These are phyloP conservation scores for Drosera spatulata DNA, from an alignment of 179 eudicot genomes.

Conservation along the genomic window DNA sequence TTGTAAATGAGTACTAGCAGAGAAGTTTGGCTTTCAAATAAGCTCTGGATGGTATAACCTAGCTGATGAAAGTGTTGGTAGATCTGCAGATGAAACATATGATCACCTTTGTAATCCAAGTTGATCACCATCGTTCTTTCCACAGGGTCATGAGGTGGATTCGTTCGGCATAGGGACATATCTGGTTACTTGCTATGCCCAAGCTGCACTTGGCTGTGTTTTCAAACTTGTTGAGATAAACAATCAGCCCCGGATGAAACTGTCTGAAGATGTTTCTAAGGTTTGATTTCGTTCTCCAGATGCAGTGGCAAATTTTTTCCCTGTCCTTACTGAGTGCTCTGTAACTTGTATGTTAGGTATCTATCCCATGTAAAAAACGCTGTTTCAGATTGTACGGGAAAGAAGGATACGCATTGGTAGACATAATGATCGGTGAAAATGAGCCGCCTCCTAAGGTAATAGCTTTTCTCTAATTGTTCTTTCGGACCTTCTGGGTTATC, in stretches of 20 bases:
- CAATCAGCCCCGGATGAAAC: constrained; percentile 91
- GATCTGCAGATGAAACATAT: too few species aligned
- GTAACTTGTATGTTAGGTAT: constrained; percentile 41
- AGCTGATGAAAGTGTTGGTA: too few species aligned
- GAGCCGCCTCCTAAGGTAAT: constrained; percentile 93
- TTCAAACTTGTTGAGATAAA: constrained; percentile 97
- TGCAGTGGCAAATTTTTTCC: constrained; percentile 2
- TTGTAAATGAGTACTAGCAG: too few species aligned
- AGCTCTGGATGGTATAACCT: too few species aligned
- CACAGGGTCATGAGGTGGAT: constrained; percentile 95
- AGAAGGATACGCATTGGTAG: constrained; percentile 33
- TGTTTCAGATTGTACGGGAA: constrained; percentile 88
- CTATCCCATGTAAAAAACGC: constrained; percentile 90
- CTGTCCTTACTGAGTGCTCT: constrained; percentile 6
- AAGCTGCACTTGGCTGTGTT: constrained; percentile 96
- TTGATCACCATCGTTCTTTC: constrained; percentile 7
- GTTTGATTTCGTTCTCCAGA: constrained; percentile 28
- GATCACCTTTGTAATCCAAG: too few species aligned
- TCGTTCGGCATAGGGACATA: constrained; percentile 95
- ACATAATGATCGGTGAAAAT: not conserved
- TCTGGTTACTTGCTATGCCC: constrained; percentile 94
- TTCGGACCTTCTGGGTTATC: too few species aligned
- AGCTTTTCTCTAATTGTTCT: not conserved
- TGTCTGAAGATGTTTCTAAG: constrained; percentile 96
- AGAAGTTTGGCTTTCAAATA: too few species aligned